Conservation (phyloP, 1,284 basidiomycete species). For the Cryptococcus jaspeensis region DNA sequence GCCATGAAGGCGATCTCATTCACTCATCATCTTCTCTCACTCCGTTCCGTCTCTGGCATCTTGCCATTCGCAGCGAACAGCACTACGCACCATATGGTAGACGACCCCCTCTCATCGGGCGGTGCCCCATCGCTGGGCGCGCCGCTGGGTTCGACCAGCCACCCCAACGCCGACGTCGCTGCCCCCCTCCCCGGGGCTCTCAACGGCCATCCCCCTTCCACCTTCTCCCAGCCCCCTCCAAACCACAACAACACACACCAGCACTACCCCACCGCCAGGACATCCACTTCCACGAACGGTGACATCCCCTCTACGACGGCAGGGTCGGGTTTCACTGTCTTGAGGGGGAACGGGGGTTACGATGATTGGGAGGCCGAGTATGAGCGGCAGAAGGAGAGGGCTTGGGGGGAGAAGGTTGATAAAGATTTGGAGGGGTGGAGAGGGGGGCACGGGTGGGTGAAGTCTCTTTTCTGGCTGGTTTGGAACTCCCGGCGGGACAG, state of each 20-base stretch:
- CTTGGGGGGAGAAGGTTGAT: conserved; percentile 38
- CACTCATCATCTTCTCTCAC: too few species aligned
- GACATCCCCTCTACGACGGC: neutral
- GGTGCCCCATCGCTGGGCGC: too few species aligned
- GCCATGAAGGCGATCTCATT: too few species aligned
- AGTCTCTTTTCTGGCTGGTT: neutral
- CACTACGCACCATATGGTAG: too few species aligned
- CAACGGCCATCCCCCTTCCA: neutral
- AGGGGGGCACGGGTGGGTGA: conserved; percentile 43
- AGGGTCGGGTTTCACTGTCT: neutral
- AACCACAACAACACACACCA: neutral
- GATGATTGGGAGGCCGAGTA: conserved; percentile 33
- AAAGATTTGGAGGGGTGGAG: conserved; percentile 43
- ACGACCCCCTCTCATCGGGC: too few species aligned
- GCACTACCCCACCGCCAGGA: neutral
- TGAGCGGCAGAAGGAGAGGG: conserved; percentile 16
- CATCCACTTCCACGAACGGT: neutral
- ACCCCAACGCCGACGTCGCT: neutral
- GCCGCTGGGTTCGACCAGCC: too few species aligned
- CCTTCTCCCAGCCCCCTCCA: neutral
- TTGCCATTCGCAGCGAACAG: too few species aligned
- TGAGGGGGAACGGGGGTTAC: neutral
- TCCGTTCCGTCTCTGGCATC: too few species aligned
- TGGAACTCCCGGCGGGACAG: too few species aligned
- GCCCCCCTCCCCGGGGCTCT: neutral